These are phyloP conservation scores for Mycena sp. DNA, from an alignment of 1,284 basidiomycete genomes.

Conservation along the genomic window DNA sequence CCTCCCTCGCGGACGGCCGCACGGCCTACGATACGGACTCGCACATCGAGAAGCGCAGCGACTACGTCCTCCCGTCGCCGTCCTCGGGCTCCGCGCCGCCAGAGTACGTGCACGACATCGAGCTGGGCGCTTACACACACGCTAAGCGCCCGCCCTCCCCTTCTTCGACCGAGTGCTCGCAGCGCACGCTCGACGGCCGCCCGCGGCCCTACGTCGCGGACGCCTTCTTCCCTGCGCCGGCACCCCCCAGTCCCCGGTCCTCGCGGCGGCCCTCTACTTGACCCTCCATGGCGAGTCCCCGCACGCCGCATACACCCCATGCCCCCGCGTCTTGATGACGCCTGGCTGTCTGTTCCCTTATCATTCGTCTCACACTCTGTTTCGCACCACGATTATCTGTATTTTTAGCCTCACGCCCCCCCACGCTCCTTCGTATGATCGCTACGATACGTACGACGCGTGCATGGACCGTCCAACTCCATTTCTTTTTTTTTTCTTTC, in stretches of 20 bases:
- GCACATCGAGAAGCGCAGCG: neutral
- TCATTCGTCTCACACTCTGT: neutral
- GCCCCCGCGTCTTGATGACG: too few relatives aligned
- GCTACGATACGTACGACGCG: too few relatives aligned
- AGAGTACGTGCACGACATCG: neutral
- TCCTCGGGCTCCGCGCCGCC: too few relatives aligned
- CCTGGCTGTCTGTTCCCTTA: too few relatives aligned
- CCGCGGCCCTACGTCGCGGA: too few relatives aligned
- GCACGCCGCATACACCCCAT: too few relatives aligned
- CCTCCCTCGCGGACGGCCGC: conserved; percentile 2
- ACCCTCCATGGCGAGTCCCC: too few relatives aligned
- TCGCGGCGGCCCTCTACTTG: neutral
- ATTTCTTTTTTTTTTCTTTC: too few relatives aligned
- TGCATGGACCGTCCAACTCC: too few relatives aligned
- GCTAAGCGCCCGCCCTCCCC: neutral
- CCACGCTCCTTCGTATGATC: neutral
- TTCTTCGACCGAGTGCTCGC: too few relatives aligned
- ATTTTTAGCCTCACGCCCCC: neutral
- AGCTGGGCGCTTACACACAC: neutral
- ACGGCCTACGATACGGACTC: conserved; percentile 1
- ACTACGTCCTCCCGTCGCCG: too few relatives aligned
- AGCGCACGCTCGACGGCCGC: too few relatives aligned
- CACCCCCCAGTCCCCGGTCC: neutral
- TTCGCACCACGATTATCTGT: neutral
- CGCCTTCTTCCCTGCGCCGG: neutral